Base-by-base conservation (phyloP, 2,329 filamentous ascomycete genomes). In the Trichoderma sp. region DNA sequence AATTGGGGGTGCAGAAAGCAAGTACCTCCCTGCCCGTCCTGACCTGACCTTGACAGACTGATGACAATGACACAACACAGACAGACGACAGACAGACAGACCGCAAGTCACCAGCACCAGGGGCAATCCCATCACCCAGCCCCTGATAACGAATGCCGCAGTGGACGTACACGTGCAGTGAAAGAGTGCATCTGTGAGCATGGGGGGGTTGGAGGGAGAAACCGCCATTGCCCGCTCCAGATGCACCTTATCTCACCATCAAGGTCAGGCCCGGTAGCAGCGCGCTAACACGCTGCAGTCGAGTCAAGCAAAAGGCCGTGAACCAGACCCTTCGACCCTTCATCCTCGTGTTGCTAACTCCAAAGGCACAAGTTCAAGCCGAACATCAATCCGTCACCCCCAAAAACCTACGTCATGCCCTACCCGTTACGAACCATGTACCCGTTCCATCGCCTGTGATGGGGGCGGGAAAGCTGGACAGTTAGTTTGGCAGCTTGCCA, bases 71-170 rank as follows among this genome's bases (percentile, higher is more conserved):
- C 21, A 24, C 21, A 24, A 24, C 21, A n/a, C 41, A 56, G 19
- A 44, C 26, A 41, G 24, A 45, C 41, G 24, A 30, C 30, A 34
- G 30, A 34, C 9, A 10, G 7, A 30, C 59, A 45, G 59, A 62
- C 59, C 59, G 59, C 59, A 62, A 62, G 47, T 62, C 59, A 44
- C 34, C 58, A 61, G 45, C 34, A 39, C 34, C 34, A 39, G 58
- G 57, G 58, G 45, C 19, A 50, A 21, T 26, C 26, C 19, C 26
- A 17, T 50, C 28, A 41, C 39, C 44, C 48, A 24, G 21, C 58
- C 58, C 58, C 58, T 61, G 58, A 34, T 21, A 48, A 26, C 19
- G 58, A 57, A 14, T 26, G 52, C 52, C 44, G 44, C 14, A 48
- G 45, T 24, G 30, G 30, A 10, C 30, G n/a, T n/a, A 39, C 34